phyloP scores from a whole-genome alignment of 495 filamentous ascomycete genomes.

The Neurospora sp. region DNA sequence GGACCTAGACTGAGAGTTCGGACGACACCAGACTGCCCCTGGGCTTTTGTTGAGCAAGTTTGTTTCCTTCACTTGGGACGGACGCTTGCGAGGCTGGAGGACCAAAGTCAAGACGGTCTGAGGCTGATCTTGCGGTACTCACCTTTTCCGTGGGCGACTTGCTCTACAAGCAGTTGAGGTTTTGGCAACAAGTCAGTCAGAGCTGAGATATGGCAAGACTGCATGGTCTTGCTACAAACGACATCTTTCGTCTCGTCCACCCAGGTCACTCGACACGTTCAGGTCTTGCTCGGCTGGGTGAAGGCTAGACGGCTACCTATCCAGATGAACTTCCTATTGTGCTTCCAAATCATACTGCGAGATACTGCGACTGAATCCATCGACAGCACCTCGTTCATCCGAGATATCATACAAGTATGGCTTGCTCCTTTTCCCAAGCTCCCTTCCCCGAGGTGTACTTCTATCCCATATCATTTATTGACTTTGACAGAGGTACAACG shows the following conservation, averaged over 20 bases:
- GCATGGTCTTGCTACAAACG: neutral
- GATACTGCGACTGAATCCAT: neutral
- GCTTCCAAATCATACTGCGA: neutral
- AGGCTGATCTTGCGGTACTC: neutral
- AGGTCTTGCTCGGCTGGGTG: neutral
- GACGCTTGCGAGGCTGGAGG: neutral
- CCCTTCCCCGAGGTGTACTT: neutral
- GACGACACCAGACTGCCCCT: neutral
- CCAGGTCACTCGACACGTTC: neutral
- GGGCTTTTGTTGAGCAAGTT: neutral
- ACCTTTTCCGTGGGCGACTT: neutral
- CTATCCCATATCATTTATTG: neutral
- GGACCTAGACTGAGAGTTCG: neutral
- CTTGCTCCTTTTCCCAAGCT: neutral
- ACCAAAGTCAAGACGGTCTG: neutral
- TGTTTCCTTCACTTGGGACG: neutral
- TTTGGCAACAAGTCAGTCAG: neutral
- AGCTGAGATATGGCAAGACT: neutral
- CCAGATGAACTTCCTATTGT: neutral
- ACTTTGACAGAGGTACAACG: neutral
- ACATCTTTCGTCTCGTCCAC: neutral
- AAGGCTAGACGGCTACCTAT: neutral
- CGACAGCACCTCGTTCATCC: neutral
- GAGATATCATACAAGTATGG: neutral
- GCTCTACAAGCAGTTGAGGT: neutral